These are phyloP conservation scores for Cyclocybe aegerita DNA, from an alignment of 768 basidiomycete genomes.

Conservation along the genomic window DNA sequence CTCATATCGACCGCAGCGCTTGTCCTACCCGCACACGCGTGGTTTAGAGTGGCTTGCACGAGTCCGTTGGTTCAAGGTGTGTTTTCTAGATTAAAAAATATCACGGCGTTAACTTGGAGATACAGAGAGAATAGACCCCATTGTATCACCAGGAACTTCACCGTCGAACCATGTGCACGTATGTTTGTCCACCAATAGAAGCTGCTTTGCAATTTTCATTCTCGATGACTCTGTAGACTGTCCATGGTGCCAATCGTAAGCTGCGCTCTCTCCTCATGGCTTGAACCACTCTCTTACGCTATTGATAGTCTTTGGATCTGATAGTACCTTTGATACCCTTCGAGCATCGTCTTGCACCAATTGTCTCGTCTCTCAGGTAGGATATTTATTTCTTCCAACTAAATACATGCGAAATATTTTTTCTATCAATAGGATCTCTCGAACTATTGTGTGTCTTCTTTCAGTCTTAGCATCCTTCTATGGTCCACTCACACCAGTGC, in stretches of 20 bases:
- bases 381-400: neutral
- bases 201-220: neutral
- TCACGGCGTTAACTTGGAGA: neutral
- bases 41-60: constrained; percentile 43
- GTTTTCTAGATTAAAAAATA: neutral
- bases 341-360: constrained; percentile 37
- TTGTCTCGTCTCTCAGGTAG: constrained; percentile 33
- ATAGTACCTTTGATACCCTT: constrained; percentile 32
- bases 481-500: too few species aligned
- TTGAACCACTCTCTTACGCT: neutral
- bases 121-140: constrained; percentile 38
- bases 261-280: neutral
- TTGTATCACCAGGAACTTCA: constrained; percentile 29
- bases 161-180: constrained; percentile 43
- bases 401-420: neutral
- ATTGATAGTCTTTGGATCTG: constrained; percentile 30
- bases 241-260: constrained; percentile 39
- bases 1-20: neutral
- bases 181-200: constrained; percentile 11
- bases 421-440: constrained; percentile 29
- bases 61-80: constrained; percentile 37
- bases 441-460: constrained; percentile 33
- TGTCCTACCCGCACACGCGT: constrained; percentile 23
- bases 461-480: neutral
- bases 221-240: constrained; percentile 21